Base-by-base conservation (phyloP, 164 flowering plant species). In the Sextonia rubra region DNA sequence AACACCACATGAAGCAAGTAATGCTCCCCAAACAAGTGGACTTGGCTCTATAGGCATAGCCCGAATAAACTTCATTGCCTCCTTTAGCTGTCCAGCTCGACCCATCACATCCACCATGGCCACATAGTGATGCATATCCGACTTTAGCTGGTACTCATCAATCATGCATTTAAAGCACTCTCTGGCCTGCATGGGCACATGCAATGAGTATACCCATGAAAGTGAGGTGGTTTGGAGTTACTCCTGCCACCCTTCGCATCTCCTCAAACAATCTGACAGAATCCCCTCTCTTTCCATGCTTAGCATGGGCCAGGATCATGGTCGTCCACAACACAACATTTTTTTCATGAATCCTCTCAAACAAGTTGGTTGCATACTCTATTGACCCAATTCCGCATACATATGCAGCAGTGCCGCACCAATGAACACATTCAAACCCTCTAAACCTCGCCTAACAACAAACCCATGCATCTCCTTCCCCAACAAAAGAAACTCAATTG, bases 381-480 rank as follows among this genome's bases (percentile, higher is more conserved):
- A n/a, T 56, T 1, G 60, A 17, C 22, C 60, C 6, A 56, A 56
- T 56, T 56, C n/a, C 5, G 60, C 18, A 56, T 56, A 56, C 60
- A 56, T 56, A 56, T 56, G 60, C 18, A 56, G 18, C 60, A 56
- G 60, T n/a, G 60, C 12, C 4, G 22, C 1, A 3, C n/a, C 60
- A 17, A 56, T 18, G 7, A 56, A 56, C 4, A 6, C 60, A 56
- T 56, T 18, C 5, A 0, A 56, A 56, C 22, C 14, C 18, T n/a
- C 22, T 17, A 56, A 56, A 56, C 5, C 22, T 17, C 22, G 12
- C 60, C 22, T 56, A 17, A n/a, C 22, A 17, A n/a, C 60, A 56
- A 56, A 56, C 18, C 60, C 18, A 56, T 56, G 60, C 60, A 56
- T 56, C 60, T 56, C 60, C 22, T 56, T 56, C 60, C 60, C 60